A percentile compares a stretch with the other conserved stretches of the same genome.
phyloP scores from a whole-genome alignment of 2,329 filamentous ascomycete genomes.

The Ascomycota sp. region DNA sequence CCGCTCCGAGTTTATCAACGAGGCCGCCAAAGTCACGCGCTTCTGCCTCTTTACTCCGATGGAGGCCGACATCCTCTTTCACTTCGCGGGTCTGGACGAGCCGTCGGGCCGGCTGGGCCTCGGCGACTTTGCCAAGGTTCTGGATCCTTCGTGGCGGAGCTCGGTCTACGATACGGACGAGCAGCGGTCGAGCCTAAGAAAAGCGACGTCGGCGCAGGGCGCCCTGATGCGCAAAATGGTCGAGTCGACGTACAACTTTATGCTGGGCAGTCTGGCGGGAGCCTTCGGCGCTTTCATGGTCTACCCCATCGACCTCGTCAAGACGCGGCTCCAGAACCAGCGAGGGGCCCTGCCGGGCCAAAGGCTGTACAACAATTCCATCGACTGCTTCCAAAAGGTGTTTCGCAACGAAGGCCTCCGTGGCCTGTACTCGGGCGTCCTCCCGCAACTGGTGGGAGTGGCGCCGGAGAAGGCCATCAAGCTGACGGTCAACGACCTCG shows the following conservation, averaged over 20 bases:
- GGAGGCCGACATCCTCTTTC: conserved; percentile 97
- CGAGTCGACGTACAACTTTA: conserved; percentile 74
- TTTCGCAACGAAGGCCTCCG: conserved; percentile 76
- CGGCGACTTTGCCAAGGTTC: conserved; percentile 77
- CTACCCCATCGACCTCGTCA: conserved; percentile 95
- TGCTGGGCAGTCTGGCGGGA: conserved; percentile 71
- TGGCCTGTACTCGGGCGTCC: conserved; percentile 82
- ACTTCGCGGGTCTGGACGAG: conserved; percentile 86
- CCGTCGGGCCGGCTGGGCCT: conserved; percentile 69
- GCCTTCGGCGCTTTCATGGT: conserved; percentile 99
- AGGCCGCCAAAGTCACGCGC: conserved; percentile 74
- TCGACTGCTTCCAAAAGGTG: conserved; percentile 89
- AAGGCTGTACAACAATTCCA: conserved; percentile 85
- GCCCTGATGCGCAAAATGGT: conserved; percentile 35
- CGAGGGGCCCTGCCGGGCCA: conserved; percentile 64
- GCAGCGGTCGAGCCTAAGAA: conserved; percentile 14
- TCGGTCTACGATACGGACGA: conserved; percentile 31
- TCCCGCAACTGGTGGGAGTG: conserved; percentile 89
- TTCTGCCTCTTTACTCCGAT: conserved; percentile 96
- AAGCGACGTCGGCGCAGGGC: conserved; percentile 7
- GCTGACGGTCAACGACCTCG: conserved; percentile 90
- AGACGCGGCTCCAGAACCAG: conserved; percentile 98
- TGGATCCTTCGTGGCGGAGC: conserved; percentile 79
- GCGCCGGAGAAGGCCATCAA: conserved; percentile 99
- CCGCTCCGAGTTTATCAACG: conserved; percentile 79